Conservation (phyloP, 768 basidiomycete species). For the Boletus bicolor region DNA sequence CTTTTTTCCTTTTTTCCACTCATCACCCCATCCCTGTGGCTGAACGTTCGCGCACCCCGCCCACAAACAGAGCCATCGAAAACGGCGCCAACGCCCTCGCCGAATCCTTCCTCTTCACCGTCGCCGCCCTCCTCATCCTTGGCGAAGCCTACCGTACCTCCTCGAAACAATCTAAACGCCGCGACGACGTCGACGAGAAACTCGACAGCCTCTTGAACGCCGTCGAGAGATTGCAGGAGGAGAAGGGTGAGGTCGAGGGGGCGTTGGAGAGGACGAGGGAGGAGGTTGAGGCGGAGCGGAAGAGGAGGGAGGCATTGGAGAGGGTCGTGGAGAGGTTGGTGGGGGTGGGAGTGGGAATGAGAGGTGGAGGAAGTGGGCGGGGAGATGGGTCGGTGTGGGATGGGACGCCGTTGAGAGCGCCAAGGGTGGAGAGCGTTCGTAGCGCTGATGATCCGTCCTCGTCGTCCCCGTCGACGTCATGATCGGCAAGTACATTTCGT, state of each 20-base stretch:
- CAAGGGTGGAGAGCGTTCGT: conserved; percentile 36
- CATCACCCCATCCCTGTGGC: too few relatives aligned
- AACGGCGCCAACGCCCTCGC: conserved; percentile 83
- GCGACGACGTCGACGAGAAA: conserved; percentile 69
- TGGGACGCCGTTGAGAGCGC: conserved; percentile 51
- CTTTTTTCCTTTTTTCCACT: neutral
- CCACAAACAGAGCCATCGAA: conserved; percentile 63
- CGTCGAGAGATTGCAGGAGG: conserved; percentile 44
- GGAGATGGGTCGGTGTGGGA: conserved; percentile 50
- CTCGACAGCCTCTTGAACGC: conserved; percentile 54
- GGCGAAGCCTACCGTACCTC: conserved; percentile 77
- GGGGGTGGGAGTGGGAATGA: conserved; percentile 58
- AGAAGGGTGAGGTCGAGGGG: conserved; percentile 43
- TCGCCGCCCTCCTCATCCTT: conserved; percentile 70
- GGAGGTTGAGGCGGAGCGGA: conserved; percentile 30
- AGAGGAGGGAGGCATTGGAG: conserved; percentile 60
- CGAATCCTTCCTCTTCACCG: conserved; percentile 79
- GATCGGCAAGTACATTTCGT: neutral
- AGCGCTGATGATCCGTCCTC: conserved; percentile 7
- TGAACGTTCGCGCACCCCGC: too few relatives aligned
- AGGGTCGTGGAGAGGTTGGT: conserved; percentile 64
- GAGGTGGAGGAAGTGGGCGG: conserved; percentile 56
- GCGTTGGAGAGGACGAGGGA: conserved; percentile 44
- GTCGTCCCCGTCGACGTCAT: conserved; percentile 2
- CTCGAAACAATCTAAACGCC: conserved; percentile 63